Conservation (phyloP, 805 yeast genomes). For the Nakazawaea ambrosiae region DNA sequence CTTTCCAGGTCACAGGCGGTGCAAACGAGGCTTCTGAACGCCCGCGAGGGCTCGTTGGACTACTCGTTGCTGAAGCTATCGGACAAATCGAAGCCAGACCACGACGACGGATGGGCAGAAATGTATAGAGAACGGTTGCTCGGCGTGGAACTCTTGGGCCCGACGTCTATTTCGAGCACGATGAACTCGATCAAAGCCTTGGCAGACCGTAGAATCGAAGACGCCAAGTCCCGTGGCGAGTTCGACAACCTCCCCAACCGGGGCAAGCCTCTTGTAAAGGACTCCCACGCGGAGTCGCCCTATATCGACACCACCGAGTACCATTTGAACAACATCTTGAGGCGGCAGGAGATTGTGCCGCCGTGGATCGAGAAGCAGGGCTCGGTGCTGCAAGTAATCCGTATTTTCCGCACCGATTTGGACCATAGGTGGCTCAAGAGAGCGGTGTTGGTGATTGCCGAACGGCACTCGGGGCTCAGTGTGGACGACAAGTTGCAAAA, state of each 20-base stretch:
- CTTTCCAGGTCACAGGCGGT: slow-evolving; percentile 15
- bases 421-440: slow-evolving; percentile 31
- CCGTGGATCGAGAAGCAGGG: slow-evolving; percentile 87
- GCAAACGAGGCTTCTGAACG: slow-evolving; percentile 42
- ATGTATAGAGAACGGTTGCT: slow-evolving; percentile 57
- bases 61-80: slow-evolving; percentile 41
- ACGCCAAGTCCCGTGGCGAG: slow-evolving; percentile 64
- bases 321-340: slow-evolving; percentile 70
- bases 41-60: slow-evolving; percentile 61
- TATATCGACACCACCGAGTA: slow-evolving; percentile 65
- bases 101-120: slow-evolving; percentile 45
- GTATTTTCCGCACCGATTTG: slow-evolving; percentile 37
- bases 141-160: slow-evolving; percentile 45
- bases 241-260: slow-evolving; percentile 53
- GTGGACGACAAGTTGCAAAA: slow-evolving; percentile 14
- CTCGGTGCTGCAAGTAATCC: slow-evolving; percentile 41
- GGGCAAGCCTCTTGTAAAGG: slow-evolving; percentile 49
- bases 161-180: slow-evolving; percentile 33
- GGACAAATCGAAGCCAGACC: slow-evolving; percentile 24
- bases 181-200: slow-evolving; percentile 52
- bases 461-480: slow-evolving; percentile 16
- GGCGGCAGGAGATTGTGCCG: slow-evolving; percentile 71
- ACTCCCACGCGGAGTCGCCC: slow-evolving; percentile 36
- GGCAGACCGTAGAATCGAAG: slow-evolving; percentile 73
- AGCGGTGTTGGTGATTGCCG: slow-evolving; percentile 23